Evolutionary conservation across 208 protist genomes (phyloP), one percentile per base, ranked within the genome.

Genomic region (Acanthamoeba rhysodes): DNA sequence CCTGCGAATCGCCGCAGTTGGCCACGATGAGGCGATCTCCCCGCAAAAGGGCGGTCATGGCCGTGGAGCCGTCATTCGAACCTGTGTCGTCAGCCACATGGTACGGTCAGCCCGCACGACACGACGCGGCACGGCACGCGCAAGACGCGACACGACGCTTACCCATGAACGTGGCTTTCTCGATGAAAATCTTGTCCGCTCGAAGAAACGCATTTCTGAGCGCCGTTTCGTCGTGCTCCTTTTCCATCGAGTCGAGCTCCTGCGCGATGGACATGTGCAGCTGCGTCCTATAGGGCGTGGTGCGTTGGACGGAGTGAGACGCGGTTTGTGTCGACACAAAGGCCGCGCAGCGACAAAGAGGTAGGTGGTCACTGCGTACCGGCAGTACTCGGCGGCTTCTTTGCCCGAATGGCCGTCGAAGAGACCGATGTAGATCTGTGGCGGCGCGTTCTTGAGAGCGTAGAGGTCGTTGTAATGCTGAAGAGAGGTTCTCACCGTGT

Each of bases 331-430:
- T 16, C 45, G 29, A 14, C 12, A 59, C 45, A 53, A 14, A 27
- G 22, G 59, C 12, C 59, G 24, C 59, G 24, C 59, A 66, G 37
- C 59, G 24, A 9, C 12, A 20, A 66, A 9, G 24, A 27, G 10
- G 66, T 37, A 8, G 64, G 64, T 5, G 9, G 66, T 9, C 10
- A 27, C 9, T 16, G 1, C 37, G 4, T 20, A 78, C 70, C 70
- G 32, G 45, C 34, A 64, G 37, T 41, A 70, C 41, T 70, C 62
- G 37, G 88, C 55, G 10, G 88, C 88, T 22, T 76, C 24, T 45
- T 93, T 53, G 34, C 88, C 88, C 12, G 57, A 64, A 37, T 93
- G 88, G 27, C 88, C 88, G 29, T 93, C 88, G 16, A 93, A 76
- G 20, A 93, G 7, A 32, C 55, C 88, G 24, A 93, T 55, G 66